These are phyloP conservation scores for Bocquillonia castaneifolia DNA, from an alignment of 441 rosid genomes.

Conservation along the genomic window DNA sequence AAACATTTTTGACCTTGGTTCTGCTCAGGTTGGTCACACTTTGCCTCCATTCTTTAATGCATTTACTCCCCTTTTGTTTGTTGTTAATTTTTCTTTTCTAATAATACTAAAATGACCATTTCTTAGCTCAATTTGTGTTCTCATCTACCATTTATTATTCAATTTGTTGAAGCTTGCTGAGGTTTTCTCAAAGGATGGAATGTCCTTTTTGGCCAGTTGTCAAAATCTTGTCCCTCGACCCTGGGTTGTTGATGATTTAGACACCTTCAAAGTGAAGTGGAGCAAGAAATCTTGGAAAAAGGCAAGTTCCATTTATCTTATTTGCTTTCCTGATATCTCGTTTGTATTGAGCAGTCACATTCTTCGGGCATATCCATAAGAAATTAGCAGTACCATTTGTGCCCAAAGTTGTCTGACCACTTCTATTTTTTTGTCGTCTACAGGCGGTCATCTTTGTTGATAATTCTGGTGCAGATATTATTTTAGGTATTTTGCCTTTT, in stretches of 20 bases:
- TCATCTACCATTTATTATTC: constrained; percentile 5
- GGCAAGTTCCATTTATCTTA: constrained; percentile 32
- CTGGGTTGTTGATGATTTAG: constrained; percentile 95
- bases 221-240: constrained; percentile 89
- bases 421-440: constrained; percentile 21
- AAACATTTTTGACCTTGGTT: constrained; percentile 93
- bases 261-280: constrained; percentile 70
- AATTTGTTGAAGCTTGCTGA: constrained; percentile 68
- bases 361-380: constrained; percentile 8
- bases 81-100: not conserved
- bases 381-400: not conserved
- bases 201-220: constrained; percentile 81
- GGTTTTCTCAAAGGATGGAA: constrained; percentile 87
- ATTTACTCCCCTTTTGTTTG: not conserved
- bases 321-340: not conserved
- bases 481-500: constrained; percentile 87
- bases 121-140: constrained; percentile 15
- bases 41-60: not conserved
- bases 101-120: not conserved
- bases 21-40: constrained; percentile 57
- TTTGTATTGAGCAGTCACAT: constrained; percentile 6
- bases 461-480: constrained; percentile 96
- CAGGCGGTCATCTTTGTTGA: constrained; percentile 95
- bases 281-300: constrained; percentile 82
- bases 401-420: constrained; percentile 18